Conservation (phyloP, 1,284 basidiomycete species). For the Limonomyces culmigenus region DNA sequence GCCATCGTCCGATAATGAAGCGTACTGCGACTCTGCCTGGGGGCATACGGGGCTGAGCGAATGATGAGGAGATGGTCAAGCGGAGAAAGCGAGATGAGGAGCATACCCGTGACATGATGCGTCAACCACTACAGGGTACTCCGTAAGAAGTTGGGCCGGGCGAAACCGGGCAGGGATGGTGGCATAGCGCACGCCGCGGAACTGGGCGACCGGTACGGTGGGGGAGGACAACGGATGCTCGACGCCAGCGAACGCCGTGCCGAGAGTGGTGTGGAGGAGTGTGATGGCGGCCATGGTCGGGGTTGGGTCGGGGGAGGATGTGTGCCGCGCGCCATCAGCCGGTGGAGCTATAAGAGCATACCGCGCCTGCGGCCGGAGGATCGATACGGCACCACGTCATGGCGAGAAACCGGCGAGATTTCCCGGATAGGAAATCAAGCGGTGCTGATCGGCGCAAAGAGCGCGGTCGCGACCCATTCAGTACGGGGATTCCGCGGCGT, state of each 20-base stretch:
- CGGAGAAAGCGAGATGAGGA: background rate
- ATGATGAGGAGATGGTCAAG: background rate
- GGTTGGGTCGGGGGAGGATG: background rate
- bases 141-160: constrained; percentile 40
- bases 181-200: constrained; percentile 60
- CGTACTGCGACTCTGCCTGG: too few relatives aligned
- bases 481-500: too few relatives aligned
- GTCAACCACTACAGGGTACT: constrained; percentile 38
- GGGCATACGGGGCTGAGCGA: background rate
- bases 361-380: too few relatives aligned
- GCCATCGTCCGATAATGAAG: too few relatives aligned
- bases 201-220: constrained; percentile 44
- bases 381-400: too few relatives aligned
- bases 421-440: too few relatives aligned
- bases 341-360: too few relatives aligned
- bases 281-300: background rate
- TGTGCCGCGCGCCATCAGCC: too few relatives aligned
- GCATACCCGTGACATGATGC: constrained; percentile 46
- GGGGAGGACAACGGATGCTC: constrained; percentile 39
- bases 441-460: too few relatives aligned
- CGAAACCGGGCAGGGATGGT: constrained; percentile 56
- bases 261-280: constrained; percentile 16
- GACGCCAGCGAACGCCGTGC: constrained; percentile 47
- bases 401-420: too few relatives aligned
- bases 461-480: too few relatives aligned